Base-by-base conservation (phyloP, 1,284 basidiomycete genomes). In the Rhodotorula glutinis region DNA sequence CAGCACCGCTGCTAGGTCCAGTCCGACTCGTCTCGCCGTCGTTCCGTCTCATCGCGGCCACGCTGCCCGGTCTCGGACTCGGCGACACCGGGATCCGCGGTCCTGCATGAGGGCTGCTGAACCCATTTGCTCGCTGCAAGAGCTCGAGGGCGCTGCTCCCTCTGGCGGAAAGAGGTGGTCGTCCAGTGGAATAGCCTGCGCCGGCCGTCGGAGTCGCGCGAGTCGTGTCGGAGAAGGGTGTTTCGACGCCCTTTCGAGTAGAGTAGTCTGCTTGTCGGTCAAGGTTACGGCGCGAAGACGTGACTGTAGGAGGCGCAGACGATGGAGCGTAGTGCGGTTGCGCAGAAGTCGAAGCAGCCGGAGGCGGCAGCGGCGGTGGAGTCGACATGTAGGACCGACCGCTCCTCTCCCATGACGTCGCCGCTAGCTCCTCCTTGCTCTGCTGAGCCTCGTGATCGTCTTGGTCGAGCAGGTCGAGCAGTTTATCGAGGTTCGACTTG, bases 391-490 rank as follows among this genome's bases (percentile, higher is more conserved):
- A 27, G 25, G 43, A 44, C 4, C 43, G 43, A 5, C 21, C 43
- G 43, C 43, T 16, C 43, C 14, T 16, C 14, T 4, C 43, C 9
- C 7, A 5, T 7, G 21, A 21, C 14, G 41, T 17, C 9, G 43
- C 43, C 8, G 43, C 14, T 7, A 44, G 43, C 33, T 44, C 43
- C 9, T 21, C 43, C 5, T 16, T 4, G 14, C 21, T 16, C 17
- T 44, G 17, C 43, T 44, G 43, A 19, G 43, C 43, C 5, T 49
- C 29, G 2, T 8, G 43, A 11, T 68, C 66, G 16, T 71, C 66
- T 3, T 61, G 57, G 49, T 71, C 70, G 21, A 71, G 55, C 8
- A 63, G 61, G 43, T 58, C 63, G 33, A 71, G 57, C 43, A 71
- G 51, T 17, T 33, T 52, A 49, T 66, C 64, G 27, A 71, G 57